These are phyloP conservation scores for Cordyceps farinosa DNA, from an alignment of 2,329 filamentous ascomycete genomes.

Conservation along the genomic window DNA sequence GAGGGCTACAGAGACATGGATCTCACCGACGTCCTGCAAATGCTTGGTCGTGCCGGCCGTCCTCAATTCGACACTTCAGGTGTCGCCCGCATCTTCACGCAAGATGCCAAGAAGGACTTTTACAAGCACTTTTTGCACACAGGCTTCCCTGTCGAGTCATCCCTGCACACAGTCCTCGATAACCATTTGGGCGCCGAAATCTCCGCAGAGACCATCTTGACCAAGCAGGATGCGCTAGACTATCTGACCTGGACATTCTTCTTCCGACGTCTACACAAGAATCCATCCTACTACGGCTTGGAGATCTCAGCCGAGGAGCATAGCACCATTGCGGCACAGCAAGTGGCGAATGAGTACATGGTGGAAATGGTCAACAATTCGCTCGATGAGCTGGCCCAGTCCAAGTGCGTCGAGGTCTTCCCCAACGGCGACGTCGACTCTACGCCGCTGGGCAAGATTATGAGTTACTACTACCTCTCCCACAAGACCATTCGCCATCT, in stretches of 20 bases:
- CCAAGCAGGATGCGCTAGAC: slow-evolving; percentile 95
- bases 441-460: slow-evolving; percentile 92
- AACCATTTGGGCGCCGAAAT: slow-evolving; percentile 96
- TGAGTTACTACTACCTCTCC: slow-evolving; percentile 98
- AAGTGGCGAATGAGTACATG: slow-evolving; percentile 91
- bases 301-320: slow-evolving; percentile 92
- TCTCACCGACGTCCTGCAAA: slow-evolving; percentile 93
- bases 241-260: slow-evolving; percentile 99
- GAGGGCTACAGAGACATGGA: slow-evolving; percentile 99
- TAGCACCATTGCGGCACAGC: slow-evolving; percentile 79
- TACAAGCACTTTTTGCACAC: slow-evolving; percentile 99
- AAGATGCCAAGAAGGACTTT: slow-evolving; percentile 96
- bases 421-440: slow-evolving; percentile 86
- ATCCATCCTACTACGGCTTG: slow-evolving; percentile 95
- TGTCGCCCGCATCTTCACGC: slow-evolving; percentile 94
- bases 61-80: slow-evolving; percentile 96
- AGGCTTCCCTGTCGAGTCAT: slow-evolving; percentile 95
- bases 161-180: slow-evolving; percentile 91
- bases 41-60: slow-evolving; percentile 91
- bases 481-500: slow-evolving; percentile 91
- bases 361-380: slow-evolving; percentile 87
- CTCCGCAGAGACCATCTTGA: slow-evolving; percentile 85
- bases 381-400: slow-evolving; percentile 74
- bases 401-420: slow-evolving; percentile 77
- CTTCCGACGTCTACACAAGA: slow-evolving; percentile 95